Evolutionary conservation across 441 rosid species (phyloP).

Genomic region (Populus hybrid): DNA sequence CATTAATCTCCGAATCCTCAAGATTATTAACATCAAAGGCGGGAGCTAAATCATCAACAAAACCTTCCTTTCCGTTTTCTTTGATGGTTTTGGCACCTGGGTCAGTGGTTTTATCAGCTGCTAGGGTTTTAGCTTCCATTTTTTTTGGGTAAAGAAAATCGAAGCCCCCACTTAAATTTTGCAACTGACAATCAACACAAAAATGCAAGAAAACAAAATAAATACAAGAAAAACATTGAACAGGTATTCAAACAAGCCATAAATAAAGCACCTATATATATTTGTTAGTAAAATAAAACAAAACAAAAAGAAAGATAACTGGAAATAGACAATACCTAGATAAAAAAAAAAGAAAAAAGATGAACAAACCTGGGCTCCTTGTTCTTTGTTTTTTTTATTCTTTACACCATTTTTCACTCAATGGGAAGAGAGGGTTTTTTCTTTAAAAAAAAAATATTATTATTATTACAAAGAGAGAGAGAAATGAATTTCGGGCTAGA

Average conservation of each 20-base stretch:
- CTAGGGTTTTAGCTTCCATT: background rate
- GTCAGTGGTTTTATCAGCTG: background rate
- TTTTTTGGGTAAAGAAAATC: background rate
- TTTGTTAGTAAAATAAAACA: too few species aligned
- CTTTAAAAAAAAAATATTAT: too few species aligned
- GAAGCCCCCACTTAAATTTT: background rate
- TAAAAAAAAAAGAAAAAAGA: background rate
- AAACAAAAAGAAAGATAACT: too few species aligned
- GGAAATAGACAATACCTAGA: background rate
- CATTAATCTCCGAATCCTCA: constrained; percentile 58
- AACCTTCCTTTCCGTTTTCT: background rate
- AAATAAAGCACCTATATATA: background rate
- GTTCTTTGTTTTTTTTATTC: background rate
- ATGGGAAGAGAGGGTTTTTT: background rate
- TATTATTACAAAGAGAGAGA: background rate
- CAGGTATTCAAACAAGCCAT: background rate
- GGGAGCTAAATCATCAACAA: background rate
- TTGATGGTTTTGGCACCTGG: background rate
- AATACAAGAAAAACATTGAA: background rate
- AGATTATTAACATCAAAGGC: constrained; percentile 21
- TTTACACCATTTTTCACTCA: background rate
- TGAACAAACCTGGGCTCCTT: background rate
- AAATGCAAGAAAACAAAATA: background rate
- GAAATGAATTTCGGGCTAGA: too few species aligned
- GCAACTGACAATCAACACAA: background rate